Conservation (phyloP, 768 basidiomycete genomes). For the Cyclocybe aegerita region DNA sequence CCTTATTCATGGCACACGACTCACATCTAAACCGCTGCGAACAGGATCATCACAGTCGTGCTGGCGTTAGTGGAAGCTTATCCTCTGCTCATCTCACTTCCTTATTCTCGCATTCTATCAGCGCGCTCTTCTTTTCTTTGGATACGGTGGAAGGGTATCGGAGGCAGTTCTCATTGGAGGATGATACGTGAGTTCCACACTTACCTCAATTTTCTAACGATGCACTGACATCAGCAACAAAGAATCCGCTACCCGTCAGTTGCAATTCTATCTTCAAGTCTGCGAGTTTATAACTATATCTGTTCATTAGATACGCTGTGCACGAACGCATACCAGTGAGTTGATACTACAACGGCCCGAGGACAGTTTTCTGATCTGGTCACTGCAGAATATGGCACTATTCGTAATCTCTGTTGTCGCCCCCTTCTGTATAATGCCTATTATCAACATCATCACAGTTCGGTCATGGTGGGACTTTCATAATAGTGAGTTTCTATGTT, state of each 20-base stretch:
- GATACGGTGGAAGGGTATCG: conserved; percentile 71
- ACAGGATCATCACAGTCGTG: conserved; percentile 66
- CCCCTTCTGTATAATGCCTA: conserved; percentile 67
- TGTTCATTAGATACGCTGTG: conserved; percentile 52
- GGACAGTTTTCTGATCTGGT: conserved; percentile 5
- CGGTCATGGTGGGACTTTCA: conserved; percentile 92
- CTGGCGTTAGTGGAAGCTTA: conserved; percentile 51
- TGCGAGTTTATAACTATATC: background rate
- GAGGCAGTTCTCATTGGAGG: conserved; percentile 74
- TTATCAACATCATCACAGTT: conserved; percentile 70
- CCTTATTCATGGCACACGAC: conserved; percentile 7
- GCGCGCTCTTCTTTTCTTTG: conserved; percentile 61
- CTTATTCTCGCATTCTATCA: conserved; percentile 21
- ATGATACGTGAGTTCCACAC: conserved; percentile 59
- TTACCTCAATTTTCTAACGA: background rate
- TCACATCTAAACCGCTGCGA: background rate
- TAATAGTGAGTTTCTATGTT: conserved; percentile 41
- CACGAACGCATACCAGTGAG: conserved; percentile 79
- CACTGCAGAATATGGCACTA: conserved; percentile 42
- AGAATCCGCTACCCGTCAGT: conserved; percentile 44
- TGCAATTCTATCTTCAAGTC: background rate
- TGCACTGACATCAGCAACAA: conserved; percentile 16
- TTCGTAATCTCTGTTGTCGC: conserved; percentile 57
- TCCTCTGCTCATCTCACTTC: background rate
- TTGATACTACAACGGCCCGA: conserved; percentile 4